These are phyloP conservation scores for Casaregolazyma suthepensis DNA, from an alignment of 1,139 yeast genomes.

Conservation along the genomic window DNA sequence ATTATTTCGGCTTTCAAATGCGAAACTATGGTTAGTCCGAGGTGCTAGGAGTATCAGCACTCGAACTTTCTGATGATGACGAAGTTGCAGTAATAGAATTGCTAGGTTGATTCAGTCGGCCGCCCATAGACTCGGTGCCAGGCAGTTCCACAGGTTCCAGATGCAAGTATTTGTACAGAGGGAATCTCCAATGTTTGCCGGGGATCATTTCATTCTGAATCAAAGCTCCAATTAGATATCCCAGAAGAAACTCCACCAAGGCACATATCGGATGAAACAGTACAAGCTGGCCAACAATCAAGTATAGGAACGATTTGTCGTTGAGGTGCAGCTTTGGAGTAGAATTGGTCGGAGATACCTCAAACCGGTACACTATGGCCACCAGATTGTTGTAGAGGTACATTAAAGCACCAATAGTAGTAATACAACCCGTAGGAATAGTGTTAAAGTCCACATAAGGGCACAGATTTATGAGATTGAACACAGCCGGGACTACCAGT, in stretches of 20 bases:
- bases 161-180: slow-evolving; percentile 23
- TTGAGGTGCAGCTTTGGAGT: slow-evolving; percentile 30
- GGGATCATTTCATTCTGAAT: slow-evolving; percentile 53
- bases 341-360: slow-evolving; percentile 34
- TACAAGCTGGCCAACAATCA: slow-evolving; percentile 47
- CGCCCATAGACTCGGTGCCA: slow-evolving; percentile 1
- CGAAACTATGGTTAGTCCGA: not conserved
- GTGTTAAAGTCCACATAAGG: slow-evolving; percentile 15
- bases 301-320: slow-evolving; percentile 53
- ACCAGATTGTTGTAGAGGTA: slow-evolving; percentile 51
- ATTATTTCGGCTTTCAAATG: not conserved
- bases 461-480: slow-evolving; percentile 34
- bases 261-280: slow-evolving; percentile 35
- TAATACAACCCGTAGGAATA: slow-evolving; percentile 57
- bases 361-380: slow-evolving; percentile 58
- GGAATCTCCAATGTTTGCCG: slow-evolving; percentile 50
- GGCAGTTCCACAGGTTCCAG: slow-evolving; percentile 13
- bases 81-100: slow-evolving; percentile 1
- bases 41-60: not conserved
- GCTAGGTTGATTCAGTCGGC: not conserved
- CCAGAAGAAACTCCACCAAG: slow-evolving; percentile 44
- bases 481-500: slow-evolving; percentile 24
- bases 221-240: slow-evolving; percentile 55
- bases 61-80: not conserved
- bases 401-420: slow-evolving; percentile 53